Evolutionary conservation across 2,329 filamentous ascomycete species (phyloP).

Genomic region (Knufia petricola): DNA sequence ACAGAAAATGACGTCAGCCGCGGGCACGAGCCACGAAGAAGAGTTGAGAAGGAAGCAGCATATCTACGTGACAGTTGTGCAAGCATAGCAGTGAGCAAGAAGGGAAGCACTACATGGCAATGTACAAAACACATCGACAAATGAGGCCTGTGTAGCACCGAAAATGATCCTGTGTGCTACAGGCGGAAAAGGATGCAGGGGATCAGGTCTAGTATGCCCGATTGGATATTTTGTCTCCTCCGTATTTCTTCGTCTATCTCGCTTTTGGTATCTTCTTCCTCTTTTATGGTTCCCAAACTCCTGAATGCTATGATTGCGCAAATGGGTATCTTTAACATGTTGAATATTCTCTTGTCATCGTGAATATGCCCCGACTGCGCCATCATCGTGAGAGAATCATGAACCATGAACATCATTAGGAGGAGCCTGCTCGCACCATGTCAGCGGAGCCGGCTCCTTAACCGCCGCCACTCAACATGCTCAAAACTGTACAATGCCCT

Average conservation of each 20-base stretch:
- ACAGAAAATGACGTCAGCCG: too few species aligned
- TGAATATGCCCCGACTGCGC: slow-evolving; percentile 6
- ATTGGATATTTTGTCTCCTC: slow-evolving; percentile 1
- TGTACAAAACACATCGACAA: background rate
- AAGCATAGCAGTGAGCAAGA: too few species aligned
- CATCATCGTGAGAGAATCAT: slow-evolving; percentile 10
- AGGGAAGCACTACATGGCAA: background rate
- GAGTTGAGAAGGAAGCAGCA: too few species aligned
- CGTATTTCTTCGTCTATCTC: background rate
- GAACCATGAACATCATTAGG: slow-evolving; percentile 6
- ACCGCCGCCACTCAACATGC: background rate
- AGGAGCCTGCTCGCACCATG: background rate
- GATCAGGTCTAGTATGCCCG: background rate
- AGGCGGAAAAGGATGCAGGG: background rate
- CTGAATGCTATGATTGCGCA: slow-evolving; percentile 4
- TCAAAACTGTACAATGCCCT: slow-evolving; percentile 7
- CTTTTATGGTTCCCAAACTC: background rate
- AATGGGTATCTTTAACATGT: slow-evolving; percentile 11
- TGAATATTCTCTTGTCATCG: slow-evolving; percentile 11
- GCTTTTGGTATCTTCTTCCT: background rate
- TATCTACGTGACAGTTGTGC: too few species aligned
- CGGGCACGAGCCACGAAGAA: too few species aligned
- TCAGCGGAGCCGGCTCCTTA: background rate
- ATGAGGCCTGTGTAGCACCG: background rate
- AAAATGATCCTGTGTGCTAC: background rate